Base-by-base conservation (phyloP, 1,139 yeast genomes). In the Wickerhamomyces sp. region DNA sequence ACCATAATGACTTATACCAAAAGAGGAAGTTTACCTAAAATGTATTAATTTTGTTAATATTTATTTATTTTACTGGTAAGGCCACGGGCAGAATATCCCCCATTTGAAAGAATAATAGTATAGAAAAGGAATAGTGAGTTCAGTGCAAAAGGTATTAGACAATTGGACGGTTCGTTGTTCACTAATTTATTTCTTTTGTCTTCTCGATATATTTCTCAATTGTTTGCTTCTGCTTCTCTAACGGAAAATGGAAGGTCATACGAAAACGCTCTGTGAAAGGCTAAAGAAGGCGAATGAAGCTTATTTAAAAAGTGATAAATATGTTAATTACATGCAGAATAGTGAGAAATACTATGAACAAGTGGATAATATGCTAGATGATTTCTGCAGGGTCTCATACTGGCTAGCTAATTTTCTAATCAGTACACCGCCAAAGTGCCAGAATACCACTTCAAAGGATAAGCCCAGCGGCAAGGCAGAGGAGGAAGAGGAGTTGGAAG, bases 341-440 rank as follows among this genome's bases (percentile, higher is more conserved):
- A 17, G 15, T 18, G 31, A 28, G 9, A 16, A 17, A n/a, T 17
- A 17, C 21, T 28, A 17, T n/a, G 7, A 10, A 7, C n/a, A 12
- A 7, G 21, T 28, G 16, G 31, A 28, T 4, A 18, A 9, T 7
- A 10, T 17, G 15, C 21, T 38, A 4, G 44, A 44, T 12, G 46
- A 39, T 7, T 28, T 44, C 18, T 9, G 40, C 5, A 31, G 41
- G 6, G 33, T 35, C 3, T 35, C 45, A 1, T 42, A 39, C 15
- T 41, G 20, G 22, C 29, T 44, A 16, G 35, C 35, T 7, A 39
- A 38, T 12, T 43, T 41, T 14, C 27, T 41, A 1, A 38, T 35
- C 5, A 33, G 40, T 5, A 35, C 36, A 9, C 46, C 44, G 2
- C 41, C 41, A 5, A 35, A 35, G 14, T 37, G 27, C 19, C 36